These are phyloP conservation scores for Fraxinus sp. DNA, from an alignment of 305 asterid species.

Conservation along the genomic window DNA sequence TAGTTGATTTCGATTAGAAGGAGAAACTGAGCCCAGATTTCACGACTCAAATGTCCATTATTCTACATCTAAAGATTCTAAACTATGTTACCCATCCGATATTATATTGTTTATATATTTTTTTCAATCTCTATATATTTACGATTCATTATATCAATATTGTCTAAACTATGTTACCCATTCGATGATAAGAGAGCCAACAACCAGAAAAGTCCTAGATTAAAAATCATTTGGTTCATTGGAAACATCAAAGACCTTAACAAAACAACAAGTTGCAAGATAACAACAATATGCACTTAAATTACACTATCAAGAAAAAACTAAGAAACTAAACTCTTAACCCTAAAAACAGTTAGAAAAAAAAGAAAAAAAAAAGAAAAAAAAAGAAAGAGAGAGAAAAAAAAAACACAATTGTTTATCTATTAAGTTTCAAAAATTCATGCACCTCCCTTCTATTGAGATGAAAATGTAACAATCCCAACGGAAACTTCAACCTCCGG, in stretches of 20 bases:
- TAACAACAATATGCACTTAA: not conserved
- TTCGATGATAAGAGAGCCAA: not conserved
- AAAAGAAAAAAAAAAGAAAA: not conserved
- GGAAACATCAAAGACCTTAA: not conserved
- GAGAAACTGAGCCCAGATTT: too few species aligned
- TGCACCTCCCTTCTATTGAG: not conserved
- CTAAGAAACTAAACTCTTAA: not conserved
- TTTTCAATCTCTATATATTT: too few species aligned
- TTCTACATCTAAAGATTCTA: too few species aligned
- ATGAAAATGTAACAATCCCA: not conserved
- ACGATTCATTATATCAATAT: too few species aligned
- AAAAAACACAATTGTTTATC: not conserved
- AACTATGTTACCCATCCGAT: too few species aligned
- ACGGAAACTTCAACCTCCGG: conserved; percentile 19
- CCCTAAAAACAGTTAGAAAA: not conserved
- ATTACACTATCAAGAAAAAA: not conserved
- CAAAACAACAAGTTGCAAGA: not conserved
- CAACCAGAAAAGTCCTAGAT: not conserved
- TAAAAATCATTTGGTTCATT: not conserved
- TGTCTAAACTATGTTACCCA: too few species aligned
- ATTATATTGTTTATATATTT: too few species aligned
- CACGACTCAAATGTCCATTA: too few species aligned
- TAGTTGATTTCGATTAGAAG: too few species aligned
- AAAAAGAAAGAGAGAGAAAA: too few species aligned
- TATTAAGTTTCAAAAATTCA: not conserved